Evolutionary conservation across 2,329 filamentous ascomycete species (phyloP).

Genomic region (Ophidiomyces ophidiicola): DNA sequence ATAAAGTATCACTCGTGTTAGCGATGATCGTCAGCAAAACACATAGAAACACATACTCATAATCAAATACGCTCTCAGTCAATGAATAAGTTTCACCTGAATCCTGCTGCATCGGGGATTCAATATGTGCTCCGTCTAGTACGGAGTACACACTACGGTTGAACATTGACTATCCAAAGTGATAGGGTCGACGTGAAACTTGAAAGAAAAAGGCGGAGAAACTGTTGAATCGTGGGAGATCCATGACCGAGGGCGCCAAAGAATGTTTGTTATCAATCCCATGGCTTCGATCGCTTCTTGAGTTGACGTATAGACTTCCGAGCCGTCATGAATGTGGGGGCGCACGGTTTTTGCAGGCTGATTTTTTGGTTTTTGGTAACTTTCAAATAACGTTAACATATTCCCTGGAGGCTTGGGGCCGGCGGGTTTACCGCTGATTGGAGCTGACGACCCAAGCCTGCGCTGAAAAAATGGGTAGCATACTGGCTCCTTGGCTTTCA

Average conservation of each 20-base stretch:
- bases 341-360: constrained; percentile 3
- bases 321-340: constrained; percentile 5
- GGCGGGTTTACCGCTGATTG: constrained; percentile 1
- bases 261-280: constrained; percentile 4
- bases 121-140: too few relatives aligned
- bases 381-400: constrained; percentile 5
- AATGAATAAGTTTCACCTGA: constrained; percentile 7
- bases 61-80: constrained; percentile 12
- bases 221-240: background rate
- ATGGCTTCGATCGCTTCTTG: background rate
- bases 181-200: too few relatives aligned
- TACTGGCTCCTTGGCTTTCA: constrained; percentile 1
- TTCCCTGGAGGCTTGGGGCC: background rate
- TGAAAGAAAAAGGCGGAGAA: background rate
- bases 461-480: constrained; percentile 6
- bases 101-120: constrained; percentile 8
- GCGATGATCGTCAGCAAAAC: constrained; percentile 3
- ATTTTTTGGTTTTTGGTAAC: constrained; percentile 6
- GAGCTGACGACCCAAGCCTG: background rate
- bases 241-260: background rate
- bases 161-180: too few relatives aligned
- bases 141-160: background rate
- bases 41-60: constrained; percentile 7
- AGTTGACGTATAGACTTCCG: constrained; percentile 5
- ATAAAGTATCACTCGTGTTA: background rate